These are phyloP conservation scores for Pelargonium nanum DNA, from an alignment of 345 rosid genomes.

Conservation along the genomic window DNA sequence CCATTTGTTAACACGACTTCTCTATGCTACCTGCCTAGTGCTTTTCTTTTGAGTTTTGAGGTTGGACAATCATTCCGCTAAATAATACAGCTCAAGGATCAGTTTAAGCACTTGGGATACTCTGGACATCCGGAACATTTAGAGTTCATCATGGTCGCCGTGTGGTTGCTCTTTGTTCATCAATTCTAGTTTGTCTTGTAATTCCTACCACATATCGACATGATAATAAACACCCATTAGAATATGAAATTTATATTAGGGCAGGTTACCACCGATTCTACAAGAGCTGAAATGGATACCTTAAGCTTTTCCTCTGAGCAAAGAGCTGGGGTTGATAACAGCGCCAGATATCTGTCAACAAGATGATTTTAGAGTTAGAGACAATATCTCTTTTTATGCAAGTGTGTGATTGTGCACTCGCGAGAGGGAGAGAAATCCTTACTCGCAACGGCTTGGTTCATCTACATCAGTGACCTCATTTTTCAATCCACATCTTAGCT, in stretches of 20 bases:
- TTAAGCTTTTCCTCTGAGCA: conserved; percentile 65
- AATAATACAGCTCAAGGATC: background rate
- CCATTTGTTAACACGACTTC: no score
- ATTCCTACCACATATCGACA: conserved; percentile 40
- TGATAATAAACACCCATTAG: background rate
- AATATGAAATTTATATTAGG: conserved; percentile 3
- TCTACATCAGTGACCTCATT: conserved; percentile 79
- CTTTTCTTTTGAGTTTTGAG: no score
- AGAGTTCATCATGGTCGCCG: conserved; percentile 66
- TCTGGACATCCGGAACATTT: conserved; percentile 7
- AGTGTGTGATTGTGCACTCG: no score
- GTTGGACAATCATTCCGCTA: no score
- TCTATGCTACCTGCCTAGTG: no score
- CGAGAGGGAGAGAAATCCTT: conserved; percentile 16
- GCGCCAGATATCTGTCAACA: conserved; percentile 57
- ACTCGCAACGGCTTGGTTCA: conserved; percentile 99
- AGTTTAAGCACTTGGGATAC: conserved; percentile 11
- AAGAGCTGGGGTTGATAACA: conserved; percentile 62
- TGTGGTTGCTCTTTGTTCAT: conserved; percentile 56
- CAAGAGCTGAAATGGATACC: conserved; percentile 26
- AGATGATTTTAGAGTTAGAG: conserved; percentile 1
- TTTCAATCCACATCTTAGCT: conserved; percentile 76
- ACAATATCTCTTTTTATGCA: background rate
- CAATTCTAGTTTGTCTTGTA: conserved; percentile 54
- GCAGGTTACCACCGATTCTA: background rate